Conservation (phyloP, 78 protist genomes). For the Emiliania huxleyi region DNA sequence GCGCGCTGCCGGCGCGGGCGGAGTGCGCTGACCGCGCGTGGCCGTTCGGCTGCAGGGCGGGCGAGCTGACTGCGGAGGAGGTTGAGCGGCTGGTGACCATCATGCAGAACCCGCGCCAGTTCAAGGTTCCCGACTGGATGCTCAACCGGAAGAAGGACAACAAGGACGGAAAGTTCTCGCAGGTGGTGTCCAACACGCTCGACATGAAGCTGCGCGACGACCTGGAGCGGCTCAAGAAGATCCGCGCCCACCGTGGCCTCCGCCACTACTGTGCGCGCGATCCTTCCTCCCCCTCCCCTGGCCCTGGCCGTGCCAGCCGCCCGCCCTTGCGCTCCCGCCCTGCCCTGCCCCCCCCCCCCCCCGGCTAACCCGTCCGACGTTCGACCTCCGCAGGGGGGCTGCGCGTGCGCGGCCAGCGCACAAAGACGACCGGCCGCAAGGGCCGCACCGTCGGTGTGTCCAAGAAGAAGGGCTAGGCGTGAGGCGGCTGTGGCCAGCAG, state of each 20-base stretch:
- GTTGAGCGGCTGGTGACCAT: constrained; percentile 90
- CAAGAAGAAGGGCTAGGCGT: constrained; percentile 62
- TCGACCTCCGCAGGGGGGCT: constrained; percentile 72
- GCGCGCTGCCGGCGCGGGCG: no score
- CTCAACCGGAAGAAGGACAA: constrained; percentile 94
- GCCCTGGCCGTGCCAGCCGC: neutral
- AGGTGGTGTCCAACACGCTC: constrained; percentile 81
- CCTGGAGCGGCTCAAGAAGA: constrained; percentile 96
- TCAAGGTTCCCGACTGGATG: constrained; percentile 99
- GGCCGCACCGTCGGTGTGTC: constrained; percentile 87
- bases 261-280: constrained; percentile 85
- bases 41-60: constrained; percentile 84
- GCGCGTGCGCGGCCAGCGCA: constrained; percentile 99
- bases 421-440: constrained; percentile 97
- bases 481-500: no score
- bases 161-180: constrained; percentile 87
- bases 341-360: no score
- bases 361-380: no score
- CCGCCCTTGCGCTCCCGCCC: no score
- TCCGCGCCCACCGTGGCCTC: constrained; percentile 95
- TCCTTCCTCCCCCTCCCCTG: neutral
- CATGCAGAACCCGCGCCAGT: constrained; percentile 94
- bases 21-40: no score
- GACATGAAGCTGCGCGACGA: constrained; percentile 96
- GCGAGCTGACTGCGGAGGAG: constrained; percentile 95